A percentile compares a stretch with the other conserved stretches of the same genome.
Evolutionary conservation across 139 green algal genomes (phyloP).

Genomic region (Coccomyxa sp.): DNA sequence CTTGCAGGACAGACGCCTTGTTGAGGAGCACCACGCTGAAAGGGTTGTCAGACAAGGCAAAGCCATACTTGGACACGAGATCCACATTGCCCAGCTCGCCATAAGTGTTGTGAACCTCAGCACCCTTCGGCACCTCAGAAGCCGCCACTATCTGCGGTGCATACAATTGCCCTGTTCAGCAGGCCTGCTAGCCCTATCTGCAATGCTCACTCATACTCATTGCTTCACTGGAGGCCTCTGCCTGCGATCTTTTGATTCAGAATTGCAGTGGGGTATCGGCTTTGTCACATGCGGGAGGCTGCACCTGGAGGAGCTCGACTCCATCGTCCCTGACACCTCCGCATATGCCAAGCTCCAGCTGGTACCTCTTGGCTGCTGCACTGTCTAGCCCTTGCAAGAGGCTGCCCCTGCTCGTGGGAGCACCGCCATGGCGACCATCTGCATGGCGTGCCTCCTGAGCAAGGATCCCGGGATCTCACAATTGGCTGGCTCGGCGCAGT

Average conservation of each 20-base stretch:
- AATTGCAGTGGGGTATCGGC: no score
- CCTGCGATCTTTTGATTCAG: neutral
- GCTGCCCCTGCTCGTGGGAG: neutral
- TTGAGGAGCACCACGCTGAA: conserved; percentile 33
- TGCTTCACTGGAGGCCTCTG: neutral
- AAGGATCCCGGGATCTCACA: neutral
- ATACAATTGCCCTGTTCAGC: neutral
- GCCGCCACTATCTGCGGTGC: conserved; percentile 67
- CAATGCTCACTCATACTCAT: neutral
- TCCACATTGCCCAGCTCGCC: conserved; percentile 55
- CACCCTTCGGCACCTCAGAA: conserved; percentile 27
- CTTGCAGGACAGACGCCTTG: conserved; percentile 22
- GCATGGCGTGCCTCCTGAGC: neutral
- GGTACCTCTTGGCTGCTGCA: neutral
- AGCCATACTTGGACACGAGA: conserved; percentile 65
- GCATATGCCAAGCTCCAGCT: conserved; percentile 71
- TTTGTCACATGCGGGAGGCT: neutral
- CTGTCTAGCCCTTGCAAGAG: neutral
- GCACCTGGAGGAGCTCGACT: conserved; percentile 26
- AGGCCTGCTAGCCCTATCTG: neutral
- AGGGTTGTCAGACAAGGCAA: conserved; percentile 49
- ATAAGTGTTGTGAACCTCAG: conserved; percentile 65
- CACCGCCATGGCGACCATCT: neutral
- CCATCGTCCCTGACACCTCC: conserved; percentile 18
- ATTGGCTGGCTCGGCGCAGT: neutral